Evolutionary conservation across 139 green algal species (phyloP).

Genomic region (Tetradesmus lagerheimii): DNA sequence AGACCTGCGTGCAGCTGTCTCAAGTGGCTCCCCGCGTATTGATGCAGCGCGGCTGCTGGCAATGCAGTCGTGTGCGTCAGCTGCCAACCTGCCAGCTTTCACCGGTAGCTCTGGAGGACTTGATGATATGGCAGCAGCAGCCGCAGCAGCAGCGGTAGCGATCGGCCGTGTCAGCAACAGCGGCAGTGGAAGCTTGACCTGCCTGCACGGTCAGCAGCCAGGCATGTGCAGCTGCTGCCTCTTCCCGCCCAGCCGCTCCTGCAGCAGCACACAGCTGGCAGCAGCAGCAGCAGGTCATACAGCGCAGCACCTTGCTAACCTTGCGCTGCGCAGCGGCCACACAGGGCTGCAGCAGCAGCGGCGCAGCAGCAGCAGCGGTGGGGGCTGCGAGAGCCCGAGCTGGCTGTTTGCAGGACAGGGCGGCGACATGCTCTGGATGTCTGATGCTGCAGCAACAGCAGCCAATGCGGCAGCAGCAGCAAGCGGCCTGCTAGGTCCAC

Average conservation of each 20-base stretch:
- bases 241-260: background rate
- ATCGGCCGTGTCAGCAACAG: background rate
- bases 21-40: background rate
- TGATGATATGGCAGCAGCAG: background rate
- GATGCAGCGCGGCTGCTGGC: background rate
- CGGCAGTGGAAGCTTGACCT: background rate
- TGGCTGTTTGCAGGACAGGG: background rate
- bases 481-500: background rate
- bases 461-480: background rate
- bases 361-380: background rate
- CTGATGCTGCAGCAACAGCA: background rate
- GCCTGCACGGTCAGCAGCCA: background rate
- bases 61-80: conserved; percentile 1
- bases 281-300: background rate
- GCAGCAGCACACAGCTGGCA: conserved; percentile 7
- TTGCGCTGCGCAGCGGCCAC: background rate
- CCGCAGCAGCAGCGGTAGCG: background rate
- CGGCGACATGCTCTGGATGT: background rate
- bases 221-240: background rate
- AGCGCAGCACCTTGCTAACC: background rate
- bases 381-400: background rate
- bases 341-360: background rate
- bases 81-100: conserved; percentile 7
- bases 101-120: background rate
- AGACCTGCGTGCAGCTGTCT: background rate